Percentiles rank a stretch among this genome's conserved stretches.
Evolutionary conservation across 202 grass and related monocot species (phyloP).

Genomic region (Elaeis oleifera): DNA sequence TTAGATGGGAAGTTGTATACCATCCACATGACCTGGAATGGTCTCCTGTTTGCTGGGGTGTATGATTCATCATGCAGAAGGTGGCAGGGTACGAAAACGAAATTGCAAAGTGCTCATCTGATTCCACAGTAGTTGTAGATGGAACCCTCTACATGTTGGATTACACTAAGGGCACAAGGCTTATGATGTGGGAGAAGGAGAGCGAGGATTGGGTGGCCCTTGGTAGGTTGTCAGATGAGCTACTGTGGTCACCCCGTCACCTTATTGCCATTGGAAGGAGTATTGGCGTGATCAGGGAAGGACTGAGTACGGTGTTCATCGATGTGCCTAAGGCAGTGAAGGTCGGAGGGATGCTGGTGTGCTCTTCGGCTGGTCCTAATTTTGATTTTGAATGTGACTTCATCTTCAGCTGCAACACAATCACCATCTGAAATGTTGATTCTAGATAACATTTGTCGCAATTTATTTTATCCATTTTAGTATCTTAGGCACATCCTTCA

Average conservation of each 20-base stretch:
- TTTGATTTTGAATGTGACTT: slow-evolving; percentile 28
- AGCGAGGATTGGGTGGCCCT: slow-evolving; percentile 44
- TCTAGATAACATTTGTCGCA: too few species aligned
- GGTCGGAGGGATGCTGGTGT: slow-evolving; percentile 30
- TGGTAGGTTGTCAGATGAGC: slow-evolving; percentile 48
- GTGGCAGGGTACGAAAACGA: slow-evolving; percentile 56
- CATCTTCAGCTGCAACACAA: slow-evolving; percentile 46
- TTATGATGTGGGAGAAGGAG: slow-evolving; percentile 52
- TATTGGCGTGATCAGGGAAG: slow-evolving; percentile 44
- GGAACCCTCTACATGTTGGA: slow-evolving; percentile 55
- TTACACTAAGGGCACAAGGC: slow-evolving; percentile 29
- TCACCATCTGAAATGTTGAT: slow-evolving; percentile 46
- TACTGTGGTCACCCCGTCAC: slow-evolving; percentile 29
- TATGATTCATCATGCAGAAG: slow-evolving; percentile 37
- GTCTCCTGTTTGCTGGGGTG: slow-evolving; percentile 45
- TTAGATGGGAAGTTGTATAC: slow-evolving; percentile 53
- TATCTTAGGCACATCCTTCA: too few species aligned
- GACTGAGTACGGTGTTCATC: slow-evolving; percentile 39
- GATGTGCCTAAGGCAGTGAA: slow-evolving; percentile 36
- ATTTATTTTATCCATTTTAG: too few species aligned
- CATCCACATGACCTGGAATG: slow-evolving; percentile 52
- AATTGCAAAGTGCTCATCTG: slow-evolving; percentile 40
- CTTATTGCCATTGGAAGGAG: slow-evolving; percentile 45
- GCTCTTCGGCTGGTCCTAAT: slow-evolving; percentile 27
- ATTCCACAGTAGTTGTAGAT: slow-evolving; percentile 40